A percentile compares a stretch with the other conserved stretches of the same genome.
These are phyloP conservation scores for Sphagnum fallax DNA, from an alignment of 228 moss, liverwort and hornwort species.

Conservation along the genomic window DNA sequence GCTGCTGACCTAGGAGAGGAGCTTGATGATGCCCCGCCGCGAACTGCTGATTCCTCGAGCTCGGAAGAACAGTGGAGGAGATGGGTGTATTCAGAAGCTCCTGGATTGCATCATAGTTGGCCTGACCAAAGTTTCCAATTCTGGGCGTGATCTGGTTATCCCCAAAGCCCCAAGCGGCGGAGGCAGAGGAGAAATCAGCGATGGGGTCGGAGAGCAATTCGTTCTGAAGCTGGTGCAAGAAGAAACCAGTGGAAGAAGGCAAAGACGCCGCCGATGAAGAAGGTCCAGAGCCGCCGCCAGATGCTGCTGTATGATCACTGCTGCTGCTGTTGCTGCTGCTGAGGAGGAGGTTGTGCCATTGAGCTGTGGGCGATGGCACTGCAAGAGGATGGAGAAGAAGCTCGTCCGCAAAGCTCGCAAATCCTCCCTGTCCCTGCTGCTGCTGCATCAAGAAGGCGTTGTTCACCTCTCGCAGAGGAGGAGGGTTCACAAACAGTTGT, in stretches of 20 bases:
- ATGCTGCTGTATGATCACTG: constrained; percentile 1
- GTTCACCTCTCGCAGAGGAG: constrained; percentile 10
- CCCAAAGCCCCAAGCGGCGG: background rate
- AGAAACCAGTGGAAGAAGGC: background rate
- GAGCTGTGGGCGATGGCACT: constrained; percentile 25
- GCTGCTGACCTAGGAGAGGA: background rate
- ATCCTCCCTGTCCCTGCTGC: background rate
- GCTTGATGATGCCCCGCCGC: background rate
- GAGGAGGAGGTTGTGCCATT: constrained; percentile 19
- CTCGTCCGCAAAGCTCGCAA: constrained; percentile 16
- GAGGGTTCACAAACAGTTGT: constrained; percentile 8
- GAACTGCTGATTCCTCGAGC: background rate
- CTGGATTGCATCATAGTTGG: background rate
- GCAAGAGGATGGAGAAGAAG: constrained; percentile 41
- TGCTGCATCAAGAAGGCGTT: background rate
- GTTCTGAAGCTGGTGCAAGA: background rate
- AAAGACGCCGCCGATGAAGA: background rate
- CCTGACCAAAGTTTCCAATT: background rate
- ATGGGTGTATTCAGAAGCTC: no score
- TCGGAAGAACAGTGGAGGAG: background rate
- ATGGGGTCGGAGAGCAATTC: background rate
- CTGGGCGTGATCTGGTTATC: background rate
- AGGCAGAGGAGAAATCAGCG: background rate
- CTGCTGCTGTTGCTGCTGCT: background rate
- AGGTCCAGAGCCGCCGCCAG: background rate